Base-by-base conservation (phyloP, 75 land plant genomes). In the Pinus tabuliformis region DNA sequence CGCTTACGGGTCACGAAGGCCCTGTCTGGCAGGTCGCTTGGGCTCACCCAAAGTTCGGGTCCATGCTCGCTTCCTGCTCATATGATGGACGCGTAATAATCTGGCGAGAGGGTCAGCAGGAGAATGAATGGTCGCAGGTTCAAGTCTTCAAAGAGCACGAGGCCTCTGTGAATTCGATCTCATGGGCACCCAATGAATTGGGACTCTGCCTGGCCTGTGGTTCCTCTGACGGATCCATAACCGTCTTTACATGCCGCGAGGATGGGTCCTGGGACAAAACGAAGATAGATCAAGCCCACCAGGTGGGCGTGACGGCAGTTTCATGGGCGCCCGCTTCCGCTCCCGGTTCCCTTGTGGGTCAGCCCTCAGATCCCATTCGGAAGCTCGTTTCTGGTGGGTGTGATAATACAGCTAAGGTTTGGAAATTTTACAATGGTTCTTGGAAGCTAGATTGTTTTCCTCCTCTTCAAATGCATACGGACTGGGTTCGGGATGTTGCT, bases 371-470 rank as follows among this genome's bases (percentile, higher is more conserved):
- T 1, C 86, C 83, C 22, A 30, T 70, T 42, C 90, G 87, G 84
- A 91, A 91, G 83, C 88, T 91, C 13, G 92, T 80, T 15, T 91
- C 94, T 62, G 92, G 92, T 49, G 94, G 94, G 2, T 89, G 92
- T 78, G 94, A 91, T 62, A 91, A 87, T 75, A 91, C 94, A 3
- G 92, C 90, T 30, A 91, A 91, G 81, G 88, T 91, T 60, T 91
- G 94, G 94, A 91, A 90, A 75, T 86, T 83, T 18, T 22, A 80
- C 15, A 85, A 89, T 65, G 86, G 89, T 33, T 36, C 62, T 11
- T 91, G 94, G 94, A 89, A 83, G 73, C 77, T 91, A 85, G 94
- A 91, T 61, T 89, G 90, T 77, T 91, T 91, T 73, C 94, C 94
- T 7, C 86, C 94, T 13, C 86, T 91, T 28, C 86, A 89, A 57